These are phyloP conservation scores for Stellera chamaejasme DNA, from an alignment of 345 rosid genomes.

Conservation along the genomic window DNA sequence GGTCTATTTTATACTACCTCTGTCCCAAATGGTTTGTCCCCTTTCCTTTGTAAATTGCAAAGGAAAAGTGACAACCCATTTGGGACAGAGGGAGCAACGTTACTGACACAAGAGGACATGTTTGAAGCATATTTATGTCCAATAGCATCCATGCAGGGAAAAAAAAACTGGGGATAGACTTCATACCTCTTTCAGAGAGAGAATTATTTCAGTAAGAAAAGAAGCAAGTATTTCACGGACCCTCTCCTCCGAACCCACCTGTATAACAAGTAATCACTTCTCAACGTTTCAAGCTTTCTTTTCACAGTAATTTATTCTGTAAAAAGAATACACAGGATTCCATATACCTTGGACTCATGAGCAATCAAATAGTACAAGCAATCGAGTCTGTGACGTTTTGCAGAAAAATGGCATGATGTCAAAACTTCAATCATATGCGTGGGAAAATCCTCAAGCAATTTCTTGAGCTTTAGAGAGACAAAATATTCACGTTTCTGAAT, in stretches of 20 bases:
- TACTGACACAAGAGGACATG: too few relatives aligned
- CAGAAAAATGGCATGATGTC: constrained; percentile 79
- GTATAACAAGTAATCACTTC: constrained; percentile 13
- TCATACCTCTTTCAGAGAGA: constrained; percentile 88
- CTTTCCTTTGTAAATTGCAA: too few relatives aligned
- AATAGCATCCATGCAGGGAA: too few relatives aligned
- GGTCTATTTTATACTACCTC: too few relatives aligned
- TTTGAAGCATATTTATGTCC: too few relatives aligned
- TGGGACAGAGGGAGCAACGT: too few relatives aligned
- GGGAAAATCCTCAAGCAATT: constrained; percentile 43
- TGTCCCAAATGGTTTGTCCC: too few relatives aligned
- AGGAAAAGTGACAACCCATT: too few relatives aligned
- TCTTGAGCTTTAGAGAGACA: constrained; percentile 31
- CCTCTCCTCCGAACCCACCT: constrained; percentile 58
- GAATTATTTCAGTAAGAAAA: constrained; percentile 80
- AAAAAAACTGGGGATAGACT: not conserved
- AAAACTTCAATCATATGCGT: constrained; percentile 62
- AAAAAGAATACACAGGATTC: constrained; percentile 4
- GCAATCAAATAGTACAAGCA: constrained; percentile 74
- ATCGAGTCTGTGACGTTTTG: constrained; percentile 85
- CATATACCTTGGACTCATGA: constrained; percentile 49
- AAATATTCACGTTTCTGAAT: constrained; percentile 51
- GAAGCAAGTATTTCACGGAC: constrained; percentile 45
- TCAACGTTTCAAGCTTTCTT: constrained; percentile 4
- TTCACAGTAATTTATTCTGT: not conserved